phyloP scores from a whole-genome alignment of 2,329 filamentous ascomycete species.

The Xylariaceae sp. region DNA sequence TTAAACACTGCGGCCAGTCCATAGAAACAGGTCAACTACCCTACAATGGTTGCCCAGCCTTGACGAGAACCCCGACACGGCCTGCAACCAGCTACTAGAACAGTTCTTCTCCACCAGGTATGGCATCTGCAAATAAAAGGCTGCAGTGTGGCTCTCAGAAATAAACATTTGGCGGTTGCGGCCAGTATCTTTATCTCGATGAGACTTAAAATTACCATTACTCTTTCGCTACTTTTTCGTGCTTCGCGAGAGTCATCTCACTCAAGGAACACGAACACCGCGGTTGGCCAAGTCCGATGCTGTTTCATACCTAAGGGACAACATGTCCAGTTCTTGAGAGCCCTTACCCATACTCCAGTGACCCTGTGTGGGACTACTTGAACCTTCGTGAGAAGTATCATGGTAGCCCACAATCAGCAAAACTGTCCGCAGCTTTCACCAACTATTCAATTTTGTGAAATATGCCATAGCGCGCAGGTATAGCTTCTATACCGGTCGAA shows the following conservation, averaged over 20 bases:
- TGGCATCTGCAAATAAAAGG: conserved; percentile 1
- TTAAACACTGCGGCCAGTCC: neutral
- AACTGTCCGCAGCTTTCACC: too few relatives aligned
- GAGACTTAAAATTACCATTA: neutral
- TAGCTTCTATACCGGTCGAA: too few relatives aligned
- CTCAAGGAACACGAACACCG: too few relatives aligned
- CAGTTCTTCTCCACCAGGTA: conserved; percentile 1
- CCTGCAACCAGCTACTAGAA: neutral
- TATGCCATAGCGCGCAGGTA: too few relatives aligned
- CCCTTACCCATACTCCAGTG: too few relatives aligned
- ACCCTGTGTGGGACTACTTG: too few relatives aligned
- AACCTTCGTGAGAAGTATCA: too few relatives aligned
- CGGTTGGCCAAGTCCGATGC: too few relatives aligned
- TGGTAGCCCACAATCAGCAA: too few relatives aligned
- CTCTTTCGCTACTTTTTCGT: conserved; percentile 1
- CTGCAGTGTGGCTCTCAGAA: neutral
- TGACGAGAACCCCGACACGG: neutral
- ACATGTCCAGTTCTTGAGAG: too few relatives aligned
- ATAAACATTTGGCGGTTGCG: conserved; percentile 1
- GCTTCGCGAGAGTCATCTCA: neutral
- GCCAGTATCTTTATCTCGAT: neutral
- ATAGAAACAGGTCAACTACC: conserved; percentile 3
- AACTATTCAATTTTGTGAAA: too few relatives aligned
- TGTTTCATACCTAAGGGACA: too few relatives aligned
- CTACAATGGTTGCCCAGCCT: neutral